Evolutionary conservation across 257 asterid species (phyloP), one percentile per base, ranked within the genome.

Genomic region (Galeopsis tetrahit): DNA sequence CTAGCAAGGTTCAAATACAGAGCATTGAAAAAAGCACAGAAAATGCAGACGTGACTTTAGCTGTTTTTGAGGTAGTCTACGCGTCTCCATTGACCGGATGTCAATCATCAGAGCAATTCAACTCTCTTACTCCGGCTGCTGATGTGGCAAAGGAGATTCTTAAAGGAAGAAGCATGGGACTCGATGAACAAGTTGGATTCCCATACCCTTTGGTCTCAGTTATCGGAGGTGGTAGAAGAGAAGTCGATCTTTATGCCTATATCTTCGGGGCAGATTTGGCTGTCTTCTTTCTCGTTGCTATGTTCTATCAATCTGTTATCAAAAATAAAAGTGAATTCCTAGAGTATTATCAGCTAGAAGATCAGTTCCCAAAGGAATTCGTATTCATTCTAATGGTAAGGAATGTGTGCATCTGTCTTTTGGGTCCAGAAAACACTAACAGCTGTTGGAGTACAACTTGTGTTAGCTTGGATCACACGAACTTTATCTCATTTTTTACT

Each of bases 281-380:
- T 3, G 98, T 92, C 73, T 95, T 95, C 89, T 95, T 95, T 80
- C 84, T 95, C 77, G 98, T 95, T 55, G 95, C 95, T 48, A 82
- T 90, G 66, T 95, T 95, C 82, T 92, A 95, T 84, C 98, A 95
- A 62, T 92, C 98, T 10, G 97, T 95, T 70, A 90, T 88, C 44
- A 95, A 92, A 68, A 95, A 95, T 66, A 95, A 92, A 81, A 92
- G 91, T 56, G 97, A 95, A 59, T 84, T 95, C 75, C 92, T 95
- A 0, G 99, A 95, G 89, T 96, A 90, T 64, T 95, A 91, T 83
- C 99, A 95, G 82, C 96, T 95, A 17, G 99, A 95, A 80, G 99
- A 95, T 80, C 99, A 95, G 83, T 95, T 95, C 74, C 98, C 99
- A 0, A 92, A 92, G 72, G 99, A 95, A 76, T 95, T 78, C 13